Conservation (phyloP, 768 basidiomycete genomes). For the Phanerodontia chrysosporium region DNA sequence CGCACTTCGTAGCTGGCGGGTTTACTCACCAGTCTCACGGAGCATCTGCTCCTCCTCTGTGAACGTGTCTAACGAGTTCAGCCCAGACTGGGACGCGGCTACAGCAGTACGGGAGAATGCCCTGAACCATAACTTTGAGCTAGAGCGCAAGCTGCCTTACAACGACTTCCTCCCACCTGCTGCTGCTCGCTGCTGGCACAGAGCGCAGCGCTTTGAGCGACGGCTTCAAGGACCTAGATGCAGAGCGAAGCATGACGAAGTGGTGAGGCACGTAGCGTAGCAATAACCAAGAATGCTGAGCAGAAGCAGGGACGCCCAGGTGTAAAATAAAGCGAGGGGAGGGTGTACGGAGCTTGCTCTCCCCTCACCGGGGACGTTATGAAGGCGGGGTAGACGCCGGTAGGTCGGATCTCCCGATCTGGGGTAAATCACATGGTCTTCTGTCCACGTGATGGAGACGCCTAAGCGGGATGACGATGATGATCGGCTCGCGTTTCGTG, state of each 20-base stretch:
- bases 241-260: constrained; percentile 6
- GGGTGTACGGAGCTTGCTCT: not conserved
- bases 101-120: constrained; percentile 18
- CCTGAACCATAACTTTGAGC: constrained; percentile 1
- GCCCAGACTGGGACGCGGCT: constrained; percentile 12
- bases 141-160: not conserved
- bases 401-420: not conserved
- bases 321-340: not conserved
- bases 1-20: not conserved
- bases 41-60: constrained; percentile 96
- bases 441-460: not conserved
- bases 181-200: not conserved
- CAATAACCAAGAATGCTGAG: not conserved
- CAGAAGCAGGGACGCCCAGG: not conserved
- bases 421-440: constrained; percentile 1
- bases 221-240: constrained; percentile 1
- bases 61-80: constrained; percentile 70
- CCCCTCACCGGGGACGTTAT: not conserved
- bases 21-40: constrained; percentile 73
- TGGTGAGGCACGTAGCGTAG: not conserved
- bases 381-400: not conserved
- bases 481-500: not conserved
- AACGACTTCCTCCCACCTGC: not conserved
- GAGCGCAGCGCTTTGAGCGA: not conserved
- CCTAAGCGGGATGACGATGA: not conserved